Evolutionary conservation across 768 basidiomycete genomes (phyloP).

Genomic region (Coprinopsis sp.): DNA sequence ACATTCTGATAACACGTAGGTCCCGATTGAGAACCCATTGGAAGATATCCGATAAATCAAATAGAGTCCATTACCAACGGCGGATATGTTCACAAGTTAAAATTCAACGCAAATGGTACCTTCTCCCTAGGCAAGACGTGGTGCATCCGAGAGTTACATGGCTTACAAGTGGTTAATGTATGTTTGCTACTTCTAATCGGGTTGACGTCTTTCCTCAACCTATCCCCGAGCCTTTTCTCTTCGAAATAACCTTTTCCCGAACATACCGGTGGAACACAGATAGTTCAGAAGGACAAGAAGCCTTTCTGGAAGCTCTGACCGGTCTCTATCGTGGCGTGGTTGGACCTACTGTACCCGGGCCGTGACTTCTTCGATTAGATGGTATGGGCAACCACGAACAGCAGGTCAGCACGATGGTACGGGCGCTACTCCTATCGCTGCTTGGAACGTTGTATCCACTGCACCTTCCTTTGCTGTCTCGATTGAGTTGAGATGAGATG

Average conservation of each 20-base stretch:
- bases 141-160: constrained; percentile 77
- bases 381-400: constrained; percentile 45
- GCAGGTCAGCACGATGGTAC: too few relatives aligned
- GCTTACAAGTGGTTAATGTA: constrained; percentile 72
- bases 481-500: too few relatives aligned
- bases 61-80: constrained; percentile 57
- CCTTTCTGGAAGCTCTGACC: constrained; percentile 66
- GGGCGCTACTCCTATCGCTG: too few relatives aligned
- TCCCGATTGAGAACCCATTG: constrained; percentile 19
- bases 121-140: constrained; percentile 99
- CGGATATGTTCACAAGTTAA: constrained; percentile 91
- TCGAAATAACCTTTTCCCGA: constrained; percentile 84
- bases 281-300: constrained; percentile 59
- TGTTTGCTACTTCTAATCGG: constrained; percentile 23
- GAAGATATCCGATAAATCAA: constrained; percentile 2
- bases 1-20: constrained; percentile 87
- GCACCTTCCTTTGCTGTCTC: too few relatives aligned
- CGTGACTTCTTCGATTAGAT: constrained; percentile 55
- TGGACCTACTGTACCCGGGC: constrained; percentile 35
- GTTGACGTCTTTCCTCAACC: neutral
- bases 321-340: constrained; percentile 53
- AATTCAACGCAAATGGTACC: constrained; percentile 87
- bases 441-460: too few relatives aligned
- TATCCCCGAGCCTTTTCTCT: constrained; percentile 48
- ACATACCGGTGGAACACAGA: constrained; percentile 92